A percentile compares a stretch with the other conserved stretches of the same genome.
Conservation (phyloP, 768 basidiomycete species). For the Serendipita indica region DNA sequence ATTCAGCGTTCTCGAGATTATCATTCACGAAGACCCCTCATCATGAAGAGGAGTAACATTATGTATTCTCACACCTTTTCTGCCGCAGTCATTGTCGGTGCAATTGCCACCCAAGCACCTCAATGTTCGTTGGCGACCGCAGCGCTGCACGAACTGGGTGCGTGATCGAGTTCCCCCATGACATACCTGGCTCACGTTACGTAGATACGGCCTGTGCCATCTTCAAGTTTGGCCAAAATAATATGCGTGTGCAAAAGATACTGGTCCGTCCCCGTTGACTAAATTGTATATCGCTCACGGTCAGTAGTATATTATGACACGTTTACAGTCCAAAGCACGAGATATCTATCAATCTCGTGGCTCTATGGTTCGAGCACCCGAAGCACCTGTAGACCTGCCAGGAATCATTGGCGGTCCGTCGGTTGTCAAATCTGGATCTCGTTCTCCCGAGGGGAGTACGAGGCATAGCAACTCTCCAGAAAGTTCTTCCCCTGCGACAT, state of each 20-base stretch:
- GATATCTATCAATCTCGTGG: background rate
- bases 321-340: background rate
- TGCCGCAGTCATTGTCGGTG: conserved; percentile 1
- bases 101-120: conserved; percentile 6
- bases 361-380: background rate
- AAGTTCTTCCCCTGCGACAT: background rate
- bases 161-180: background rate
- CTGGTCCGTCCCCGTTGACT: background rate
- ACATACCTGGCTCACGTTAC: background rate
- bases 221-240: background rate
- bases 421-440: background rate
- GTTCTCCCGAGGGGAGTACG: background rate
- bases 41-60: background rate
- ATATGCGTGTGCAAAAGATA: background rate
- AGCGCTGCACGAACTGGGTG: conserved; percentile 4
- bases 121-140: background rate
- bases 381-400: background rate
- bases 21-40: background rate
- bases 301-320: background rate
- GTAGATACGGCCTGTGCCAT: background rate
- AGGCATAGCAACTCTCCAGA: background rate
- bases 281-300: background rate
- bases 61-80: conserved; percentile 7
- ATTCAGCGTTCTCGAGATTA: conserved; percentile 6
- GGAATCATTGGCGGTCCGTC: background rate